phyloP scores from a whole-genome alignment of 2,329 filamentous ascomycete species.

The Colletotrichum cereale region DNA sequence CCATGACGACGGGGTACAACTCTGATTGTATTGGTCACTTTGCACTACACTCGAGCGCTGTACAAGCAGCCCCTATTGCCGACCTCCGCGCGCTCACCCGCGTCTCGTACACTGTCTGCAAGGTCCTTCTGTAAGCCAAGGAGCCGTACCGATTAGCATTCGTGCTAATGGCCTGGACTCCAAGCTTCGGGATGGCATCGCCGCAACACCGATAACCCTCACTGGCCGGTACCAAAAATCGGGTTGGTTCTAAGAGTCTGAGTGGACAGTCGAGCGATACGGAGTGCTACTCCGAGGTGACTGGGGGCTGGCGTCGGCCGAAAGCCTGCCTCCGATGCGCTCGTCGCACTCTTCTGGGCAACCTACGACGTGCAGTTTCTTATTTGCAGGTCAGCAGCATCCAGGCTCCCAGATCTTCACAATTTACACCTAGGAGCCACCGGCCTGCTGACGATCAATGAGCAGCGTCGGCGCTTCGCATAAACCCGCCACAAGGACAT shows the following conservation, averaged over 20 bases:
- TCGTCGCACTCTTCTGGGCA: background rate
- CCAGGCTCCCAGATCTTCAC: background rate
- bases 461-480: background rate
- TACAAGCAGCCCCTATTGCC: background rate
- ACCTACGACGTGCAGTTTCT: background rate
- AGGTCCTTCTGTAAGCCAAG: background rate
- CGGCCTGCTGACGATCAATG: background rate
- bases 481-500: background rate
- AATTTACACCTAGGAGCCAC: background rate
- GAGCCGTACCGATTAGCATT: background rate
- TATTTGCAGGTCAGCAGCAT: background rate
- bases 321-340: no score
- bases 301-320: background rate
- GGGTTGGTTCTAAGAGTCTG: background rate
- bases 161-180: background rate
- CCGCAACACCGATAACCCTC: background rate
- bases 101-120: background rate
- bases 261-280: background rate
- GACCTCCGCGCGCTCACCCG: background rate
- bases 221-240: background rate
- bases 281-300: background rate
- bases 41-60: background rate
- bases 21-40: background rate
- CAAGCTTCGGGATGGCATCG: background rate
- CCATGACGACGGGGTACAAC: background rate